Conservation (phyloP, 1,284 basidiomycete genomes). For the Inonotus hispidus region DNA sequence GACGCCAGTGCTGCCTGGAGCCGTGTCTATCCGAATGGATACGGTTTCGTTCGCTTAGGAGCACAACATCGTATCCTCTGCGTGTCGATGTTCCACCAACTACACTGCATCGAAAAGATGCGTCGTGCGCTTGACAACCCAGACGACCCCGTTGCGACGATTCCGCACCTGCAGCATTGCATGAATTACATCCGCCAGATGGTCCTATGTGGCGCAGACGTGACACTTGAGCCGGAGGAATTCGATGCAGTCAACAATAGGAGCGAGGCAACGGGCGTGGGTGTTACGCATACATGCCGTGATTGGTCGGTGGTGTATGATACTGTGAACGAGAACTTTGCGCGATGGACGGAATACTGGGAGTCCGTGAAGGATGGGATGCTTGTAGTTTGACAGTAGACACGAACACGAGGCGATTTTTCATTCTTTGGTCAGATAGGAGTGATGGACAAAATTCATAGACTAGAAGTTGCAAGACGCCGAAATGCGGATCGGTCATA, state of each 20-base stretch:
- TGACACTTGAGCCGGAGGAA: slow-evolving; percentile 16
- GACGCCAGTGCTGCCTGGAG: slow-evolving; percentile 11
- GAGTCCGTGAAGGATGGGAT: slow-evolving; percentile 13
- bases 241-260: neutral
- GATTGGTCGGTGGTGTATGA: slow-evolving; percentile 18
- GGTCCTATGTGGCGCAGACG: slow-evolving; percentile 17
- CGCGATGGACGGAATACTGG: slow-evolving; percentile 15
- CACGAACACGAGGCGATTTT: neutral
- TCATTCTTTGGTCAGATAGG: neutral
- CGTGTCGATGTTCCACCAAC: slow-evolving; percentile 30
- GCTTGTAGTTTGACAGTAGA: neutral
- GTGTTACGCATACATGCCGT: slow-evolving; percentile 16
- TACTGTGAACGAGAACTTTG: slow-evolving; percentile 16
- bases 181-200: slow-evolving; percentile 20
- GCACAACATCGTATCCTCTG: slow-evolving; percentile 16
- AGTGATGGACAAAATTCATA: neutral
- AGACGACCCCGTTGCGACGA: slow-evolving; percentile 14
- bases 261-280: slow-evolving; percentile 6
- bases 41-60: slow-evolving; percentile 20
- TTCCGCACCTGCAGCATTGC: slow-evolving; percentile 30
- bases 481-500: slow-evolving; percentile 2
- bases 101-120: slow-evolving; percentile 30
- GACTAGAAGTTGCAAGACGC: neutral
- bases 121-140: slow-evolving; percentile 22
- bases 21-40: slow-evolving; percentile 14